Conservation (phyloP, 345 rosid genomes). For the Cochlearia excelsa region DNA sequence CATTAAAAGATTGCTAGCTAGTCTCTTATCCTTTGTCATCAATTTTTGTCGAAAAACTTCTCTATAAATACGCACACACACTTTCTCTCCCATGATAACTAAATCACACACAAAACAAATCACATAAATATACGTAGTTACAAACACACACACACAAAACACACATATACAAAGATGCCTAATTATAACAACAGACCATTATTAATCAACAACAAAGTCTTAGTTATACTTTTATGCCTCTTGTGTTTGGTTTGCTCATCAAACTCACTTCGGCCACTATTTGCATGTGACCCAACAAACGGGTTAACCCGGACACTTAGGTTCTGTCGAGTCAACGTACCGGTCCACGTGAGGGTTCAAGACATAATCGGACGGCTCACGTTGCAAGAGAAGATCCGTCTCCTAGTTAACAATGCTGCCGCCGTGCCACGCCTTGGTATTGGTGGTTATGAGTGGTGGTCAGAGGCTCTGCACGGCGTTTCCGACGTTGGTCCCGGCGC, state of each 20-base stretch:
- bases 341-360: slow-evolving; percentile 60
- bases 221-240: slow-evolving; percentile 27
- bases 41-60: slow-evolving; percentile 24
- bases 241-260: slow-evolving; percentile 18
- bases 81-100: slow-evolving; percentile 11
- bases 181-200: slow-evolving; percentile 11
- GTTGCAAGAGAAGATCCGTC: slow-evolving; percentile 67
- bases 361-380: slow-evolving; percentile 80
- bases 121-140: slow-evolving; percentile 11
- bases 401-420: slow-evolving; percentile 77
- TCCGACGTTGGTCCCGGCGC: slow-evolving; percentile 73
- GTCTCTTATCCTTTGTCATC: slow-evolving; percentile 30
- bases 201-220: slow-evolving; percentile 16
- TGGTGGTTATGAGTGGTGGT: slow-evolving; percentile 96
- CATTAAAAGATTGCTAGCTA: slow-evolving; percentile 14
- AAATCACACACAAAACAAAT: slow-evolving; percentile 11
- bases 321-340: slow-evolving; percentile 54
- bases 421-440: slow-evolving; percentile 80
- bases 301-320: slow-evolving; percentile 47
- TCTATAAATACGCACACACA: slow-evolving; percentile 41
- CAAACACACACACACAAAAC: slow-evolving; percentile 18
- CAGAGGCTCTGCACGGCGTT: slow-evolving; percentile 94
- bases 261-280: slow-evolving; percentile 43
- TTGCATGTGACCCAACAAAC: slow-evolving; percentile 64
- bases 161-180: slow-evolving; percentile 4